Evolutionary conservation across 1,284 basidiomycete species (phyloP), one percentile per base, ranked within the genome.

Genomic region (Bothia castanella): DNA sequence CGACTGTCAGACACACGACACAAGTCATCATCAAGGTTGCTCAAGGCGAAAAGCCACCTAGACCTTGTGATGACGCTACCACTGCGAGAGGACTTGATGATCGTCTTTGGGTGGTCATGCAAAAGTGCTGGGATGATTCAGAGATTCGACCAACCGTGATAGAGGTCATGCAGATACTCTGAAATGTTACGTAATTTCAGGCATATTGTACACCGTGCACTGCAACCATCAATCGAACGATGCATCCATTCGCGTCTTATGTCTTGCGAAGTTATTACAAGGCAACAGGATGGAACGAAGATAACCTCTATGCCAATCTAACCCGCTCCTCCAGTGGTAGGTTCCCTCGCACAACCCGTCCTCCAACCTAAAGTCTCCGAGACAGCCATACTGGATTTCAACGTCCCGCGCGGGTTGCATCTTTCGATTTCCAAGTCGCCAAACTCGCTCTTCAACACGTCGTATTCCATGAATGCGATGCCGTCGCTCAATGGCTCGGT

Each of bases 261-360:
- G 87, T 97, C 45, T 76, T 97, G 39, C 84, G 88, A 56, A 87
- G 79, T 66, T 97, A 97, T 72, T 94, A 94, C 74, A 80, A 82
- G 56, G 85, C 85, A 13, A 97, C 92, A 37, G 90, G 90, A 55
- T 98, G 95, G 95, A 95, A 95, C 64, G 91, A 96, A 68, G 93
- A 97, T 70, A 95, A 95, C 64, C 78, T 95, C 8, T 97, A 94
- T 64, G 85, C 89, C 6, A 92, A 96, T 61, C 67, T 98, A 32
- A 97, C 92, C 6, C 80, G 91, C 37, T 89, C 92, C 32, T 95
- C 92, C 1, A 87, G 81, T 72, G 88, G 91, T 93, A 55, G 54
- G 82, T 72, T 27, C 10, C 25, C 34, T 53, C 29, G 20, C 29
- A 34, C 47, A 32, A 7, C 14, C 20, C 14, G 10, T n/a, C 34